Percentiles rank a stretch among this genome's conserved stretches.
Evolutionary conservation across 106 monocot genomes (phyloP).

Genomic region (Dendrobium chrysotoxum): DNA sequence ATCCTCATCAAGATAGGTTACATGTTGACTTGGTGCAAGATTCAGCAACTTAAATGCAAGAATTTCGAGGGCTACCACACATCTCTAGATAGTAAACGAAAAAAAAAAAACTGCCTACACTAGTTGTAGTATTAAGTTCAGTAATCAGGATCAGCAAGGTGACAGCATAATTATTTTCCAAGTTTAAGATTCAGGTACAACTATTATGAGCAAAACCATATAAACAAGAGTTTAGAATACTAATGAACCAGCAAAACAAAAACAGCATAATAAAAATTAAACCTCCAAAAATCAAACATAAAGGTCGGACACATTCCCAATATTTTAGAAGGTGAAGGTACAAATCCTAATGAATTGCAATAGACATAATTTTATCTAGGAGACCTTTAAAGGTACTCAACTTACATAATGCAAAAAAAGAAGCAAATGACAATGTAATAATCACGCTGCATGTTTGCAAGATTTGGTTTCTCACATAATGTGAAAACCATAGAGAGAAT

Average conservation of each 20-base stretch:
- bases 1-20: too few relatives aligned
- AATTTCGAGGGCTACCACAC: too few relatives aligned
- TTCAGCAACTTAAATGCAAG: too few relatives aligned
- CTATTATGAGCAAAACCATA: not conserved
- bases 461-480: not conserved
- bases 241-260: not conserved
- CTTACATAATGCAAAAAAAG: not conserved
- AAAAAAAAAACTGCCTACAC: not conserved
- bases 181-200: not conserved
- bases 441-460: not conserved
- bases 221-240: not conserved
- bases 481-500: constrained; percentile 1
- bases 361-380: not conserved
- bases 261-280: not conserved
- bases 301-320: not conserved
- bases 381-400: not conserved
- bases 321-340: not conserved
- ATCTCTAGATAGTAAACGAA: too few relatives aligned
- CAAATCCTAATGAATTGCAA: not conserved
- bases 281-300: not conserved
- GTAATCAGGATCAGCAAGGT: not conserved
- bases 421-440: not conserved
- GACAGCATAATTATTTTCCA: not conserved
- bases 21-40: too few relatives aligned
- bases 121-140: not conserved